Base-by-base conservation (phyloP, 2,329 filamentous ascomycete genomes). In the Arthrobotrys sinensis region DNA sequence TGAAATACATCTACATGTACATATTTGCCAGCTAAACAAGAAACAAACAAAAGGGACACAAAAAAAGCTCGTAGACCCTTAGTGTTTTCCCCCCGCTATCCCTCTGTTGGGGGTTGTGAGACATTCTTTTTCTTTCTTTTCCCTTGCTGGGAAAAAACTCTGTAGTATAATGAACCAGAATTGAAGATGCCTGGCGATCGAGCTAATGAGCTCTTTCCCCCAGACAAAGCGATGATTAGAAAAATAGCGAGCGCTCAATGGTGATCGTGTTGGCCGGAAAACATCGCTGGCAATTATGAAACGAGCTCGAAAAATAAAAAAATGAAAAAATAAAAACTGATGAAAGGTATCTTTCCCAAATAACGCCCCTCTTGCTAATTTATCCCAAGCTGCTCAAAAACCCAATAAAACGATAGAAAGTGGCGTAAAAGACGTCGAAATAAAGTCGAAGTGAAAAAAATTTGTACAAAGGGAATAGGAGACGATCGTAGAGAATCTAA, bases 291-390 rank as follows among this genome's bases (percentile, higher is more conserved):
- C 57, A 57, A 43, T 71, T n/a, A 77, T 76, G 46, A 70, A 72
- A 64, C 77, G 63, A 64, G 69, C 19, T 43, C 48, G 66, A 78
- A 72, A 46, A 73, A 76, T n/a, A n/a, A n/a, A n/a, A n/a, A 46
- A 64, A 50, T 70, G 73, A 60, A 76, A 67, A 78, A 66, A 53
- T 66, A 55, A 52, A 68, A 78, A 43, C 45, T 63, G 53, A 78
- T 52, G 62, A 46, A 78, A 81, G 80, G 80, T 80, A 80, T 80
- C 80, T 80, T 80, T 78, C 75, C 80, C 80, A 71, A 78, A 80
- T 65, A 73, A 80, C 79, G 77, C 79, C 80, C 79, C 80, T 80
- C 72, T 79, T 80, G 79, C 76, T 80, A 77, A 80, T 78, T 76
- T 79, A 69, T 80, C 76, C 80, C 79, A 69, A 55, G 46, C 60